Base-by-base conservation (phyloP, 1,284 basidiomycete species). In the Volvariella surrecta region DNA sequence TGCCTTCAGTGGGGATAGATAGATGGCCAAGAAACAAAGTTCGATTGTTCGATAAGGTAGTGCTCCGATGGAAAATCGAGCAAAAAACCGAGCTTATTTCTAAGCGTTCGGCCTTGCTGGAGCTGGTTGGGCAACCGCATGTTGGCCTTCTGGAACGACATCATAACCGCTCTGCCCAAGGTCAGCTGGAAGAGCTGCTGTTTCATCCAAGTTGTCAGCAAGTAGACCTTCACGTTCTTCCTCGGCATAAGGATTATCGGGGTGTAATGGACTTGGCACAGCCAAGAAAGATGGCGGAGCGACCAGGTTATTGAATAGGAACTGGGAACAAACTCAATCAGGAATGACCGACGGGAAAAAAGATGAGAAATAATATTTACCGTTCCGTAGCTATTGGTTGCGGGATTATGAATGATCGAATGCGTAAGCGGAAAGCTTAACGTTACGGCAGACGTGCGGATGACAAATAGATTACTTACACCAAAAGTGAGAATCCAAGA, bases 401-500 rank as follows among this genome's bases (percentile, higher is more conserved):
- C 13, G 19, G 37, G 20, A 20, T 28, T n/a, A 40, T 35, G 32
- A 45, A 32, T 42, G 21, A 45, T 40, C 19, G n/a, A 11, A 28
- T 28, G 21, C 32, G 41, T 35, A 28, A 31, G 19, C 40, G 37
- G 35, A 41, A 38, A 38, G 7, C 38, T 40, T 40, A 34, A 32
- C 32, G 2, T n/a, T 20, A 37, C 35, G 19, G 32, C 47, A 40
- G 31, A 43, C 32, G 43, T 40, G 50, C n/a, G 34, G 45, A 42
- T 40, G 24, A 28, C 24, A 28, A 17, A 37, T 39, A 38, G 40
- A 18, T 45, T 15, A 78, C 78, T 66, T 72, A 93, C 76, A 98
- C 94, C 48, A 99, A 74, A 43, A 98, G 64, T 7, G 73, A 78
- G 62, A 99, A 99, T 1, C 96, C 96, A 10, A 79, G 53, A 37